phyloP scores from a whole-genome alignment of 495 filamentous ascomycete species.

The Aspergillus conjunctus region DNA sequence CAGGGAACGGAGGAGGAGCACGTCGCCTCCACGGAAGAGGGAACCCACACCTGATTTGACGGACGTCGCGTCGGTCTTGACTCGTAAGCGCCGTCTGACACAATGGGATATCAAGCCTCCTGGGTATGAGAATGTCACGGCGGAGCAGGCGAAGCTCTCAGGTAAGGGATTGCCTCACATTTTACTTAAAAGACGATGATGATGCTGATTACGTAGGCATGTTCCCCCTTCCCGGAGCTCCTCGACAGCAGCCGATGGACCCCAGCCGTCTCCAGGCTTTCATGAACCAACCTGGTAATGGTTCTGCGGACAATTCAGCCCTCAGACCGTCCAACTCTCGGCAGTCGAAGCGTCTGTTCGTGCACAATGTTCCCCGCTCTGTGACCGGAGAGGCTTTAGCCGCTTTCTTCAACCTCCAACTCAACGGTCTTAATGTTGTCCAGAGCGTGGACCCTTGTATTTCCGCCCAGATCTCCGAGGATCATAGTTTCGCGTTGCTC shows the following conservation, averaged over 20 bases:
- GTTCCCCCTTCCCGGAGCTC: slow-evolving; percentile 96
- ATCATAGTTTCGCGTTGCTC: slow-evolving; percentile 76
- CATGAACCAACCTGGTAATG: slow-evolving; percentile 83
- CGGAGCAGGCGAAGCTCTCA: slow-evolving; percentile 98
- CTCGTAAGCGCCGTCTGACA: slow-evolving; percentile 86
- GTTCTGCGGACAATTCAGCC: slow-evolving; percentile 69
- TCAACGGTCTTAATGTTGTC: slow-evolving; percentile 92
- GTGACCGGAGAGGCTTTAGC: slow-evolving; percentile 71
- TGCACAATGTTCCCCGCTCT: slow-evolving; percentile 73
- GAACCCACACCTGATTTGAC: slow-evolving; percentile 96
- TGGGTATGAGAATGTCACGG: slow-evolving; percentile 97
- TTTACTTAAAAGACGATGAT: not conserved
- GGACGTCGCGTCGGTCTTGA: slow-evolving; percentile 72
- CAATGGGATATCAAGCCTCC: slow-evolving; percentile 99
- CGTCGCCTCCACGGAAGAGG: slow-evolving; percentile 81
- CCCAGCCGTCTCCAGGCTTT: slow-evolving; percentile 92
- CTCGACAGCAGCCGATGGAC: slow-evolving; percentile 95
- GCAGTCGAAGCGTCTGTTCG: slow-evolving; percentile 88
- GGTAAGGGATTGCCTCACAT: slow-evolving; percentile 47
- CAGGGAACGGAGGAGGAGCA: slow-evolving; percentile 73
- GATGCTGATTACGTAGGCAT: slow-evolving; percentile 57
- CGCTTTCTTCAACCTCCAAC: slow-evolving; percentile 92
- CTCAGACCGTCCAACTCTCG: slow-evolving; percentile 91
- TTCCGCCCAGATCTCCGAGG: slow-evolving; percentile 77
- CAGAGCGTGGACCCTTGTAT: slow-evolving; percentile 84